Conservation (phyloP, 192 early-diverging fungal species). For the Jimgerdemannia flammicorona region DNA sequence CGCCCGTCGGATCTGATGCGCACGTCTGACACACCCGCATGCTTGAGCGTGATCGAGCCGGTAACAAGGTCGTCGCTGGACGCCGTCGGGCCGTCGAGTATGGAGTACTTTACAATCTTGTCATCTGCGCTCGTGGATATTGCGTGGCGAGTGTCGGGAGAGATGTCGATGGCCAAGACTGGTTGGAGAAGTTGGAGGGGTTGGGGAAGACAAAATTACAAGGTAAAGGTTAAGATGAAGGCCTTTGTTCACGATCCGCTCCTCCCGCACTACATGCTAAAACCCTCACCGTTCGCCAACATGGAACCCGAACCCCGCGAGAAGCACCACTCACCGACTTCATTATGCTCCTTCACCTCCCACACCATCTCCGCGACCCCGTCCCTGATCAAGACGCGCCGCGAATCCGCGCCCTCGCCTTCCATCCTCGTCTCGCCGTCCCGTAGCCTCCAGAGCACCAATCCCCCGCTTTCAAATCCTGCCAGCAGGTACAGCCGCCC, state of each 20-base stretch:
- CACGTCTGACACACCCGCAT: conserved; percentile 19
- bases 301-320: too few species aligned
- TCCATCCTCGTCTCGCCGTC: conserved; percentile 11
- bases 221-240: too few species aligned
- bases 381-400: conserved; percentile 6
- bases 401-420: conserved; percentile 7
- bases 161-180: conserved; percentile 16
- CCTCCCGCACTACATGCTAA: too few species aligned
- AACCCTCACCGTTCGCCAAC: too few species aligned
- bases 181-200: background rate
- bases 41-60: conserved; percentile 17
- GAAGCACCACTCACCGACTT: conserved; percentile 12
- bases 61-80: background rate
- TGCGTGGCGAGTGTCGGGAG: background rate
- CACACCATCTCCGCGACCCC: conserved; percentile 3
- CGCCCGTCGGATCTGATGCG: conserved; percentile 25
- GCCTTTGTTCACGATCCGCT: too few species aligned
- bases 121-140: conserved; percentile 20
- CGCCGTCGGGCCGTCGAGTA: background rate
- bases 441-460: conserved; percentile 9
- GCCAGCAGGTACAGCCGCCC: conserved; percentile 11
- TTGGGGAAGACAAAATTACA: background rate
- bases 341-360: conserved; percentile 14
- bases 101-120: conserved; percentile 13
- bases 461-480: conserved; percentile 21